phyloP scores from a whole-genome alignment of 148 eudicot genomes.

The Gaultheria prostrata region DNA sequence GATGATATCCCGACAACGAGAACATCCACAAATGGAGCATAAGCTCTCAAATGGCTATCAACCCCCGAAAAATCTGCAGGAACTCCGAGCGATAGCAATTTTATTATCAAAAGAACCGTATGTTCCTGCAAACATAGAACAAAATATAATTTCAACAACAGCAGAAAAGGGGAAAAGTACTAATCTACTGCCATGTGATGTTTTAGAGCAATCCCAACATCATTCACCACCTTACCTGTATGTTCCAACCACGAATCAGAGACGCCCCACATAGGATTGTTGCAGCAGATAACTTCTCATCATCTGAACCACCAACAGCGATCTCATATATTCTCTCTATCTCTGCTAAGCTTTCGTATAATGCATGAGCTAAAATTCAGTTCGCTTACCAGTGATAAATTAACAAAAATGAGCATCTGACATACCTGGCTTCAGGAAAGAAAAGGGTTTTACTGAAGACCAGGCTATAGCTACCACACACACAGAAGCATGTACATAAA shows the following conservation, averaged over 20 bases:
- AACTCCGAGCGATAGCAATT: slow-evolving; percentile 71
- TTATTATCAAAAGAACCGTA: slow-evolving; percentile 55
- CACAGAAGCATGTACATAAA: not conserved
- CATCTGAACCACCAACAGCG: slow-evolving; percentile 73
- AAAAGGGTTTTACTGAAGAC: slow-evolving; percentile 21
- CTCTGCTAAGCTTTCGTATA: slow-evolving; percentile 91
- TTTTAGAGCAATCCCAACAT: not conserved
- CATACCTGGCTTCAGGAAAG: slow-evolving; percentile 22
- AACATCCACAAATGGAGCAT: slow-evolving; percentile 71
- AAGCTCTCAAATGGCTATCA: slow-evolving; percentile 71
- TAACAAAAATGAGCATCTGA: slow-evolving; percentile 21
- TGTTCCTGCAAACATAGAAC: slow-evolving; percentile 60
- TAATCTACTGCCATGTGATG: slow-evolving; percentile 6
- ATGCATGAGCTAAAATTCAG: slow-evolving; percentile 46
- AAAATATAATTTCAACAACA: slow-evolving; percentile 12
- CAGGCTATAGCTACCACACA: slow-evolving; percentile 12
- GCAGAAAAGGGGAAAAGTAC: not conserved
- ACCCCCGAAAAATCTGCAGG: slow-evolving; percentile 68
- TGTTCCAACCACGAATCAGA: slow-evolving; percentile 91
- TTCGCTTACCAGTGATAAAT: slow-evolving; percentile 29
- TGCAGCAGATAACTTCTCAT: slow-evolving; percentile 80
- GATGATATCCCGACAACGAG: slow-evolving; percentile 82
- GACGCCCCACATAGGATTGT: slow-evolving; percentile 89
- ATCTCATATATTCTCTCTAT: slow-evolving; percentile 82
- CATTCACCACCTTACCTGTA: slow-evolving; percentile 58